Conservation (phyloP, 108 stramenopile genomes). For the Craspedostauros australis region DNA sequence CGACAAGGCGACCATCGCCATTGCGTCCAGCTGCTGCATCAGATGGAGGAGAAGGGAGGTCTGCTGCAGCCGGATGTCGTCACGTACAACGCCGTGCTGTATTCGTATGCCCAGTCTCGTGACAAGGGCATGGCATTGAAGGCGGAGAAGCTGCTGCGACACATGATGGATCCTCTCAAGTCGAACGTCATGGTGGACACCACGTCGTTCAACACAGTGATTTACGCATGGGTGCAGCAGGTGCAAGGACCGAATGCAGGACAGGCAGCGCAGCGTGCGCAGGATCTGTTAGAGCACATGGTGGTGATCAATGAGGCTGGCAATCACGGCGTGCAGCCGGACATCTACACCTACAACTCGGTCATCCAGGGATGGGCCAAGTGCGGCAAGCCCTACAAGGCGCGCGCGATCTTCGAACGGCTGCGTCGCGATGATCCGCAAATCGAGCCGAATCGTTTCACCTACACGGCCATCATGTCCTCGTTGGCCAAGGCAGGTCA, state of each 20-base stretch:
- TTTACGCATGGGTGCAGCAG: slow-evolving; percentile 39
- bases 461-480: slow-evolving; percentile 34
- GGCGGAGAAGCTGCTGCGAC: slow-evolving; percentile 30
- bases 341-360: slow-evolving; percentile 45
- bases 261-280: slow-evolving; percentile 17
- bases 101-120: slow-evolving; percentile 24
- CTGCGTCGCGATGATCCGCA: not conserved
- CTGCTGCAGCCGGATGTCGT: slow-evolving; percentile 40
- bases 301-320: slow-evolving; percentile 31
- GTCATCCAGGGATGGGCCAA: slow-evolving; percentile 29
- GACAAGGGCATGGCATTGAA: slow-evolving; percentile 10
- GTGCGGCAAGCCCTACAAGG: slow-evolving; percentile 4
- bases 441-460: slow-evolving; percentile 19
- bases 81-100: slow-evolving; percentile 64
- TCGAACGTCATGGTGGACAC: slow-evolving; percentile 21
- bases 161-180: slow-evolving; percentile 30
- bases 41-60: slow-evolving; percentile 20
- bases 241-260: not conserved
- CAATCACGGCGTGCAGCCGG: slow-evolving; percentile 49
- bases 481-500: slow-evolving; percentile 16
- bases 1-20: slow-evolving; percentile 17
- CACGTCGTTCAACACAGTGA: slow-evolving; percentile 65
- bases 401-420: slow-evolving; percentile 12
- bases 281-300: slow-evolving; percentile 42
- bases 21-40: slow-evolving; percentile 20